These are phyloP conservation scores for Ophiocordyceps camponoti-floridani DNA, from an alignment of 2,329 filamentous ascomycete genomes.

Conservation along the genomic window DNA sequence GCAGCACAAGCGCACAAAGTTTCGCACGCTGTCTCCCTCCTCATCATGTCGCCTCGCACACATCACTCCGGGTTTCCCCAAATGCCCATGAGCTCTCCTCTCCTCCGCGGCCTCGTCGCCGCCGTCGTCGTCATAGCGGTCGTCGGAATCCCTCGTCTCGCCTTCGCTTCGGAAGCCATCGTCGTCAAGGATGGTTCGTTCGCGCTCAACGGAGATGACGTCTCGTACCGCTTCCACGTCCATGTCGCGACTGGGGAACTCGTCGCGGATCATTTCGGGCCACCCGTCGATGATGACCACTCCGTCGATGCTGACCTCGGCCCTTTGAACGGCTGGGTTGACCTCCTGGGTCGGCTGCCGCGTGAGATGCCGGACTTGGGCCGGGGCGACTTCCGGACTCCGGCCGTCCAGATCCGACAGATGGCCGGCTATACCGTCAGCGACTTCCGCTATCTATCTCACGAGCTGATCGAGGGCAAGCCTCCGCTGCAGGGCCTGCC, in stretches of 20 bases:
- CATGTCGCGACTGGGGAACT: slow-evolving; percentile 36
- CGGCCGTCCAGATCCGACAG: slow-evolving; percentile 42
- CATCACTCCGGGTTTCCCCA: too few relatives aligned
- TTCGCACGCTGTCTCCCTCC: too few relatives aligned
- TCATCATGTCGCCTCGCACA: too few relatives aligned
- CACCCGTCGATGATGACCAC: slow-evolving; percentile 31
- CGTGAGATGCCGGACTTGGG: slow-evolving; percentile 48
- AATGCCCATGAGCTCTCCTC: too few relatives aligned
- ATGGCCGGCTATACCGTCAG: slow-evolving; percentile 39
- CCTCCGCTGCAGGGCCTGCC: slow-evolving; percentile 36
- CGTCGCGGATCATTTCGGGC: slow-evolving; percentile 43
- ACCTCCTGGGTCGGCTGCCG: slow-evolving; percentile 28
- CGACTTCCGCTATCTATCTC: slow-evolving; percentile 37
- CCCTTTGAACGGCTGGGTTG: slow-evolving; percentile 31
- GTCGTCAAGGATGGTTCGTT: too few relatives aligned
- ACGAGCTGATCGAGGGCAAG: slow-evolving; percentile 37
- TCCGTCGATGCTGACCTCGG: slow-evolving; percentile 18
- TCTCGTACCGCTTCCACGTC: slow-evolving; percentile 48
- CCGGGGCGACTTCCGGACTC: slow-evolving; percentile 42
- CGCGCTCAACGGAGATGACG: slow-evolving; percentile 32
- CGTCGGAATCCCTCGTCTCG: too few relatives aligned
- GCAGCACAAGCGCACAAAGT: too few relatives aligned
- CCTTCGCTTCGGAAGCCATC: too few relatives aligned
- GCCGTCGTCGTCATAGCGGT: too few relatives aligned
- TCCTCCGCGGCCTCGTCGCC: too few relatives aligned